Evolutionary conservation across 2,329 filamentous ascomycete genomes (phyloP), one percentile per base, ranked within the genome.

Genomic region (Teratosphaeria viscida): DNA sequence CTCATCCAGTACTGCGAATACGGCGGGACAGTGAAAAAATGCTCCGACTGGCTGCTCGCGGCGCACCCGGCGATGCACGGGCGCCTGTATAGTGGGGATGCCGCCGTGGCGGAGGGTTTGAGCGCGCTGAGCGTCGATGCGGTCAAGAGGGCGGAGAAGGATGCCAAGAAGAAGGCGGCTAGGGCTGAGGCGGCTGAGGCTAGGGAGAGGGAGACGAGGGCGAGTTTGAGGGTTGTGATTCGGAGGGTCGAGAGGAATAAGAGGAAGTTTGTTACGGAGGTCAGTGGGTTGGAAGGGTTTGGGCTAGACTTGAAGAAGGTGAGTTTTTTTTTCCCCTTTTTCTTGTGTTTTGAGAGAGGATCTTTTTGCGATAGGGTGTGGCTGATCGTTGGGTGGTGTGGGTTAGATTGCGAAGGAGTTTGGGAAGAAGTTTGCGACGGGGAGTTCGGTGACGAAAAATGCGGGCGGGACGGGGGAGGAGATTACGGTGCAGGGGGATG

Each of bases 161-260:
- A 99, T 75, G 91, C 92, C 37, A 87, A 90, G 70, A 99, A 97
- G 81, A 97, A 99, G 78, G 89, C 92, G 43, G 90, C 91, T 60
- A 96, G 96, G 79, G 94, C 94, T 57, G 90, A 91, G 65, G 87
- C 91, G 29, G 87, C 85, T 23, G 92, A 96, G 76, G 84, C 87
- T 63, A 90, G 91, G 72, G 86, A 92, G 64, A 86, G 86, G 27
- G 90, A 92, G 72, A 86, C 88, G 71, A 88, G 92, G 67, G 90
- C 90, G 43, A 85, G 88, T 62, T 89, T 88, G 65, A 88, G 91
- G 71, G 79, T 99, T 58, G 86, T 85, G 60, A 96, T 99, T 78
- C 96, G 96, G 82, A 89, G 94, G 29, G 94, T 99, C 68, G 94
- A 97, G 81, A 86, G 94, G 64, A 97, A 96, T 77, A 99, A 99